Conservation (phyloP, 2,329 filamentous ascomycete species). For the Cladosporium sp. region DNA sequence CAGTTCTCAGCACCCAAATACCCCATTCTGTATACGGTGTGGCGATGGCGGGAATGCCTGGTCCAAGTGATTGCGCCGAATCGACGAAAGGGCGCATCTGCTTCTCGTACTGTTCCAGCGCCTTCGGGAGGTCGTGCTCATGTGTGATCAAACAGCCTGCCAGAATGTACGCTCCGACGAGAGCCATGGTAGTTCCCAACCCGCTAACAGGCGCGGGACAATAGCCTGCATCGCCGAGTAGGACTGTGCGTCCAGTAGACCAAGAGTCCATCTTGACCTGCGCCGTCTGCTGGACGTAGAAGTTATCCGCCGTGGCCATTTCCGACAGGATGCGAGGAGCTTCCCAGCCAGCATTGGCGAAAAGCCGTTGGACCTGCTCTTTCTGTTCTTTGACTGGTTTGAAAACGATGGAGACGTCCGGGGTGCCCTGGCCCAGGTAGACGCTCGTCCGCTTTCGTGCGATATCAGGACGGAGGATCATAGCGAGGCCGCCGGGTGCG, state of each 20-base stretch:
- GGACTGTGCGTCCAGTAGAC: constrained; percentile 33
- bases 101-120: constrained; percentile 32
- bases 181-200: constrained; percentile 38
- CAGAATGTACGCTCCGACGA: constrained; percentile 37
- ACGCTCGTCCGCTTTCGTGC: constrained; percentile 26
- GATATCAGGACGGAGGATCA: constrained; percentile 34
- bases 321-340: constrained; percentile 27
- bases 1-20: background rate
- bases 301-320: constrained; percentile 33
- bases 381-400: constrained; percentile 29
- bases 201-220: constrained; percentile 35
- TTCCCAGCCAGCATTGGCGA: constrained; percentile 33
- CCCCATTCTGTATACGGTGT: constrained; percentile 30
- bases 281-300: constrained; percentile 35
- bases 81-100: constrained; percentile 31
- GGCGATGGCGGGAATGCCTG: constrained; percentile 31
- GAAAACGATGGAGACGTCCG: constrained; percentile 26
- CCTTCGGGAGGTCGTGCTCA: constrained; percentile 25
- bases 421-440: constrained; percentile 28
- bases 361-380: constrained; percentile 29
- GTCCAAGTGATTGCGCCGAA: constrained; percentile 32
- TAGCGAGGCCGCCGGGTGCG: constrained; percentile 29
- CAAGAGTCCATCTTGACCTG: constrained; percentile 35
- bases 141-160: constrained; percentile 31
- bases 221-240: constrained; percentile 36